A percentile compares a stretch with the other conserved stretches of the same genome.
Conservation (phyloP, 805 yeast genomes). For the Candida montana region DNA sequence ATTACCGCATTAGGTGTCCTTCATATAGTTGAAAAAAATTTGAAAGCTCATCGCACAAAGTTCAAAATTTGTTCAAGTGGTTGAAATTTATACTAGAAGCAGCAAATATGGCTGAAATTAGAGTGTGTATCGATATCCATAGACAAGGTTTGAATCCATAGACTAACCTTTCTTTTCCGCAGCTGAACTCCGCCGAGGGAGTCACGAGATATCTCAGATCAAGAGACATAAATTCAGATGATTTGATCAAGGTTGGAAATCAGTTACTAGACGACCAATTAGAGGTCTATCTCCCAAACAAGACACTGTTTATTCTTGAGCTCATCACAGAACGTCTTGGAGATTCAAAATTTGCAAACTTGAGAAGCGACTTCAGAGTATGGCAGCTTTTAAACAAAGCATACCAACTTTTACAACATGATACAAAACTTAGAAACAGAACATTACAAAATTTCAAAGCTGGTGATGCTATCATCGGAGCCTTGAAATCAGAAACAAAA, state of each 20-base stretch:
- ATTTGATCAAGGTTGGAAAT: conserved; percentile 34
- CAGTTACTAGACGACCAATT: conserved; percentile 30
- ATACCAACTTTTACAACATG: conserved; percentile 31
- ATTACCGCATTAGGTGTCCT: not conserved
- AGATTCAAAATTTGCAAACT: conserved; percentile 37
- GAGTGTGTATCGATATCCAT: too few relatives aligned
- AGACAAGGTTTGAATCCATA: too few relatives aligned
- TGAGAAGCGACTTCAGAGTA: conserved; percentile 36
- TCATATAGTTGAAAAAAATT: conserved; percentile 8
- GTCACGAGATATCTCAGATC: conserved; percentile 55
- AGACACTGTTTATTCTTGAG: conserved; percentile 49
- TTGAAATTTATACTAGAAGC: too few relatives aligned
- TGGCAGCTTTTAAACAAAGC: conserved; percentile 47
- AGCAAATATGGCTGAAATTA: not conserved
- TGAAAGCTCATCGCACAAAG: conserved; percentile 15
- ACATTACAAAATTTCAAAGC: conserved; percentile 38
- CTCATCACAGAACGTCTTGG: conserved; percentile 55
- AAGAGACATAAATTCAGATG: conserved; percentile 38
- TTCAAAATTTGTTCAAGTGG: not conserved
- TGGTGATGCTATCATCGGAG: conserved; percentile 30
- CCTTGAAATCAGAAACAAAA: conserved; percentile 16
- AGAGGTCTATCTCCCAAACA: conserved; percentile 48
- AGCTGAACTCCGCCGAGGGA: conserved; percentile 35
- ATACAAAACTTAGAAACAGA: conserved; percentile 33
- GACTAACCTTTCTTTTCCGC: conserved; percentile 1